Evolutionary conservation across 1,284 basidiomycete genomes (phyloP).

Genomic region (Tilletia indica): DNA sequence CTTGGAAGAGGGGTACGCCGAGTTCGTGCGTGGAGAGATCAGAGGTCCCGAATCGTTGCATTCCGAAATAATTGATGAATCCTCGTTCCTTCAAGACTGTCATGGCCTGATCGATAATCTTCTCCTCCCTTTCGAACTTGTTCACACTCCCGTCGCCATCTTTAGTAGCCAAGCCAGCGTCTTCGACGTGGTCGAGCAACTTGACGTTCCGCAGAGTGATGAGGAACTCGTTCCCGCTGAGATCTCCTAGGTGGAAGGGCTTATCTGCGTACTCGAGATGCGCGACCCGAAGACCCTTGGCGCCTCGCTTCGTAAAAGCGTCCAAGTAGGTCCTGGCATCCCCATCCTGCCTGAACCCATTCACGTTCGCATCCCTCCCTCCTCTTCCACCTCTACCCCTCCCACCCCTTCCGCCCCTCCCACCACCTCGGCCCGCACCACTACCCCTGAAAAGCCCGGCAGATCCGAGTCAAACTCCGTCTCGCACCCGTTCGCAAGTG

Average conservation of each 20-base stretch:
- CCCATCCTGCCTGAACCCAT: background rate
- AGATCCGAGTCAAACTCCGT: constrained; percentile 34
- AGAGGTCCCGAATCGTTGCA: constrained; percentile 98
- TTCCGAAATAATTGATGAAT: constrained; percentile 98
- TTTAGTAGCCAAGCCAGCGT: background rate
- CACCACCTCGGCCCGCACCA: constrained; percentile 61
- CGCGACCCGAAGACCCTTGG: constrained; percentile 73
- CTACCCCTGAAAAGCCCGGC: constrained; percentile 53
- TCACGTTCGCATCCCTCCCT: background rate
- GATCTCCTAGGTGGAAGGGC: constrained; percentile 83
- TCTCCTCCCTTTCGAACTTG: constrained; percentile 13
- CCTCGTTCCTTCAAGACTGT: constrained; percentile 77
- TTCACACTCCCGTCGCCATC: background rate
- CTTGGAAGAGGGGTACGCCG: constrained; percentile 80
- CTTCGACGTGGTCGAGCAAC: constrained; percentile 20
- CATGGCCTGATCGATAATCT: constrained; percentile 72
- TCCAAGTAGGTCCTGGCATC: background rate
- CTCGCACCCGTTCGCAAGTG: constrained; percentile 60
- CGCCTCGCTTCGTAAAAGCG: background rate
- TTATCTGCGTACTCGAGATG: constrained; percentile 81
- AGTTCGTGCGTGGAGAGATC: constrained; percentile 91
- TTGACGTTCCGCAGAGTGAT: constrained; percentile 79
- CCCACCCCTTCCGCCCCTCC: constrained; percentile 52
- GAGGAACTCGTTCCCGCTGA: constrained; percentile 92
- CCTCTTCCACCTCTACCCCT: constrained; percentile 27